These are phyloP conservation scores for Pseudogymnoascus sp. DNA, from an alignment of 2,329 filamentous ascomycete genomes.

Conservation along the genomic window DNA sequence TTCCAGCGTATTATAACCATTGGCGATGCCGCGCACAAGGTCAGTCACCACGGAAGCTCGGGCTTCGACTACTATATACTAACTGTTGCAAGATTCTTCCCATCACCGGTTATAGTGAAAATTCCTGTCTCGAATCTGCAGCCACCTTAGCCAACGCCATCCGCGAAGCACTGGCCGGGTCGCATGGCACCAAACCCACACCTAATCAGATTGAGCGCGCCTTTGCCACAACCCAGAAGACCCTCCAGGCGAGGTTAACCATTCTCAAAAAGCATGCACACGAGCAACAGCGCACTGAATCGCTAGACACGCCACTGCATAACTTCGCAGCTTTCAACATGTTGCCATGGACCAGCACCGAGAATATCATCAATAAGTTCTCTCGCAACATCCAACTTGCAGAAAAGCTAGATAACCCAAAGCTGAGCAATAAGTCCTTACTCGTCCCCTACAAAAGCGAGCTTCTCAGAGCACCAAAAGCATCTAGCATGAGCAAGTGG, in stretches of 20 bases:
- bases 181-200: background rate
- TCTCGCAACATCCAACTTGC: slow-evolving; percentile 13
- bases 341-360: slow-evolving; percentile 1
- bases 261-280: slow-evolving; percentile 1
- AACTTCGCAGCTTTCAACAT: background rate
- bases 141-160: background rate
- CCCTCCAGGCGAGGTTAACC: background rate
- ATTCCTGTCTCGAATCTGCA: background rate
- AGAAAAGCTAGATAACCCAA: slow-evolving; percentile 11
- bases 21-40: slow-evolving; percentile 36
- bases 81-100: background rate
- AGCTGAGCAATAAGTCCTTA: background rate
- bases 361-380: slow-evolving; percentile 12
- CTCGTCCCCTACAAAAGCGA: background rate
- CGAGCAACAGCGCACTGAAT: background rate
- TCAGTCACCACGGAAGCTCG: slow-evolving; percentile 13
- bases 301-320: background rate
- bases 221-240: background rate
- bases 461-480: background rate
- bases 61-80: background rate
- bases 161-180: background rate
- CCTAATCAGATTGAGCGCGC: background rate
- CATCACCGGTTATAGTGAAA: background rate
- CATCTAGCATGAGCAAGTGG: background rate
- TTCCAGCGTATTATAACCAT: slow-evolving; percentile 32